Evolutionary conservation across 176 grass and related monocot species (phyloP).

Genomic region (Olyra latifolia): DNA sequence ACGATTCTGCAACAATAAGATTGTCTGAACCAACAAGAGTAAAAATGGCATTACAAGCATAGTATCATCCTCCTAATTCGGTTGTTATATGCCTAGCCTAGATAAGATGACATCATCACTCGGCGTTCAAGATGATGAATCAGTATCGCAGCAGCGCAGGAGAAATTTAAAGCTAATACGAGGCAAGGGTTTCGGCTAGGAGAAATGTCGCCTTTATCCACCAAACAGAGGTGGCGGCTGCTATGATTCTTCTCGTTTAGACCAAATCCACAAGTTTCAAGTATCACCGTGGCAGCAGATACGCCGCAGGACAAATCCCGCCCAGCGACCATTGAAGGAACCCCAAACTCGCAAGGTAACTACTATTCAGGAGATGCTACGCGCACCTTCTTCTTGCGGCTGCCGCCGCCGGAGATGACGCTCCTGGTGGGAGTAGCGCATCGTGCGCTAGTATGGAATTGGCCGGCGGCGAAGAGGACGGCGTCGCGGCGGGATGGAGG

Average conservation of each 20-base stretch:
- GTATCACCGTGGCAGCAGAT: neutral
- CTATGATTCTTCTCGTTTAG: neutral
- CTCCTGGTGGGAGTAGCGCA: neutral
- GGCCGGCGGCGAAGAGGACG: slow-evolving; percentile 2
- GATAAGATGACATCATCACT: neutral
- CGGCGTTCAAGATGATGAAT: neutral
- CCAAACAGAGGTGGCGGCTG: neutral
- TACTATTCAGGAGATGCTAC: neutral
- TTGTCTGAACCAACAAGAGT: neutral
- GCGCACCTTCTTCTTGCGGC: slow-evolving; percentile 37
- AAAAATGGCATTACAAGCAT: neutral
- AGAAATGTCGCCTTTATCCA: neutral
- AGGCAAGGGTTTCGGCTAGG: neutral
- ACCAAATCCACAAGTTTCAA: neutral
- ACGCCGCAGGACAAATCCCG: neutral
- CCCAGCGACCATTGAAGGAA: neutral
- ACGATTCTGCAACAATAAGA: neutral
- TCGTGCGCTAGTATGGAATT: neutral
- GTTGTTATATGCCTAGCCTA: too few species aligned
- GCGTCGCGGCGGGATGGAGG: neutral
- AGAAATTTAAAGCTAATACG: neutral
- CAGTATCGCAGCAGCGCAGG: neutral
- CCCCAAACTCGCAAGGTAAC: neutral
- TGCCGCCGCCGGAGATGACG: neutral
- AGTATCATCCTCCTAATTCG: neutral